Evolutionary conservation across 1,284 basidiomycete genomes (phyloP), one percentile per base, ranked within the genome.

Genomic region (Rhizoctonia solani): DNA sequence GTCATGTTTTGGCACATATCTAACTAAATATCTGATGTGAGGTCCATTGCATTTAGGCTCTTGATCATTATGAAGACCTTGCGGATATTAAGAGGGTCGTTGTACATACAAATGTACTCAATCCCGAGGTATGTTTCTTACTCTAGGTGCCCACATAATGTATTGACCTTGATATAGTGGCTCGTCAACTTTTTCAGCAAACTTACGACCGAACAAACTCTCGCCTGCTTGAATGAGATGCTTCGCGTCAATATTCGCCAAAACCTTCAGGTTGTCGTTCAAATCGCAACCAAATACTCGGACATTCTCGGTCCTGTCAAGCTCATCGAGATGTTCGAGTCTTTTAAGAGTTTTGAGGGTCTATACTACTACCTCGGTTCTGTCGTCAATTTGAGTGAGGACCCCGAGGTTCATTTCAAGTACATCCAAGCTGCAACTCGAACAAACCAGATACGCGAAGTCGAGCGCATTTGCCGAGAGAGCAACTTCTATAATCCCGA

Each of bases 391-490:
- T 85, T 99, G 71, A 93, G 90, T 76, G 87, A 93, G 76, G 97
- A 99, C 78, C 85, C 93, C 16, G 97, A 99, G 78, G 97, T 99
- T 2, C 93, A 98, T 83, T 99, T 98, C 88, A 99, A 99, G 84
- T 99, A 99, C 81, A 98, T 99, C 75, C 97, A 99, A 77, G 97
- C 97, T 34, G 97, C 97, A 9, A 98, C 95, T 1, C 89, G 97
- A 47, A 99, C 97, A 21, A 96, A 96, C 49, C 97, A 99, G 77
- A 95, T 99, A 74, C 89, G 97, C 69, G 97, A 99, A 77, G 97
- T 99, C 70, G 97, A 99, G 81, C 93, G 97, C 68, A 96, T 99
- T 75, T 97, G 95, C 77, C 86, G 97, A 71, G 97, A 99, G 82
- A 94, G 92, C 77, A 98, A 99, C 80, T 84, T 83, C 80, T 99